A percentile compares a stretch with the other conserved stretches of the same genome.
These are phyloP conservation scores for Poa pratensis DNA, from an alignment of 176 grass and related monocot genomes.

Conservation along the genomic window DNA sequence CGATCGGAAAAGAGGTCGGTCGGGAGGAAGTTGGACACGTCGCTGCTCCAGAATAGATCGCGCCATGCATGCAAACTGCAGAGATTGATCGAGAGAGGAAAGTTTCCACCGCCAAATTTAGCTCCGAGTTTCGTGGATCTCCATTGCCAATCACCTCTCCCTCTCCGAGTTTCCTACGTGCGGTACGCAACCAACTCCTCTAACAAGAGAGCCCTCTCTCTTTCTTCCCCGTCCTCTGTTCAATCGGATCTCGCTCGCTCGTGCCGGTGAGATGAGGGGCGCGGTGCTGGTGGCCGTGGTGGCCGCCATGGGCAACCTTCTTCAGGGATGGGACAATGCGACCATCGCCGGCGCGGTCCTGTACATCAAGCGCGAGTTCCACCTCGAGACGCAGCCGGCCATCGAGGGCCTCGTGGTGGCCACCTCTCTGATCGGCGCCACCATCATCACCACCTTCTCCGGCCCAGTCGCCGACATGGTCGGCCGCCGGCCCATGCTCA, in stretches of 20 bases:
- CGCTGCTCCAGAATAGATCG: no score
- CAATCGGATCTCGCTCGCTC: neutral
- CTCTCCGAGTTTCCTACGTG: neutral
- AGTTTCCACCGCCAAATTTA: neutral
- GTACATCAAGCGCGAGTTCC: constrained; percentile 86
- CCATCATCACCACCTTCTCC: constrained; percentile 91
- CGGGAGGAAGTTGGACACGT: neutral
- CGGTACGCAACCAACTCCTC: neutral
- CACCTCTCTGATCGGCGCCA: constrained; percentile 83
- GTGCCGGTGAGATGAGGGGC: constrained; percentile 44
- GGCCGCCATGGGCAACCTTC: constrained; percentile 72
- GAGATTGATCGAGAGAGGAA: neutral
- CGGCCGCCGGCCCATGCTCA: constrained; percentile 72
- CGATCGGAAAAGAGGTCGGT: neutral
- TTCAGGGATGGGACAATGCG: constrained; percentile 89
- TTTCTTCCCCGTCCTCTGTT: neutral
- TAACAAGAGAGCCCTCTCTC: neutral
- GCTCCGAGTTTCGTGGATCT: neutral
- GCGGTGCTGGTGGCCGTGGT: constrained; percentile 70
- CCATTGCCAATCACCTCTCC: neutral
- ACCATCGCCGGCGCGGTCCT: constrained; percentile 73
- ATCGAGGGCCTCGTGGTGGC: constrained; percentile 84
- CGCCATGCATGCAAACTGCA: no score
- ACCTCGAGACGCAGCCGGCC: constrained; percentile 64
- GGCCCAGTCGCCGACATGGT: constrained; percentile 77